phyloP scores from a whole-genome alignment of 495 filamentous ascomycete species.

The Xylaria longipes region DNA sequence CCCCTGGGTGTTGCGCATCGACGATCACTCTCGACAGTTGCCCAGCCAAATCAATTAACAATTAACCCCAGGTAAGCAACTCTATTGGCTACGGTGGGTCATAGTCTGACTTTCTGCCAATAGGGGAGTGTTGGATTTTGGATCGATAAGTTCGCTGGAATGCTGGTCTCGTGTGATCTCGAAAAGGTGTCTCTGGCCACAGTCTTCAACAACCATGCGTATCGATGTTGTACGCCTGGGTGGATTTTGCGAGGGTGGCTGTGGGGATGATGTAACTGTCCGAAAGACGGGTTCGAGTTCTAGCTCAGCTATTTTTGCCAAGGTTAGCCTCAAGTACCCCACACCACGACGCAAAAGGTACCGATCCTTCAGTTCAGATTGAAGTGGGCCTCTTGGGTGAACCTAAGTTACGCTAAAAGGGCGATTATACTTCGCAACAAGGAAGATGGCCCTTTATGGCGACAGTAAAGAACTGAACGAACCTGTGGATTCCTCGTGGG shows the following conservation, averaged over 20 bases:
- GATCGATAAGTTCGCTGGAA: neutral
- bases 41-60: neutral
- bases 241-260: neutral
- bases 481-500: neutral
- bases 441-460: neutral
- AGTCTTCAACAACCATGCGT: neutral
- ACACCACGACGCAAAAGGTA: too few species aligned
- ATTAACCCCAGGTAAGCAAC: neutral
- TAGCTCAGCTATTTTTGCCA: neutral
- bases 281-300: neutral
- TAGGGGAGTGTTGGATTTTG: neutral
- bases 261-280: neutral
- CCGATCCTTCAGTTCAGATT: too few species aligned
- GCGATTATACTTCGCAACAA: neutral
- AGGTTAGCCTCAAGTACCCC: neutral
- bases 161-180: neutral
- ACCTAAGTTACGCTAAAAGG: too few species aligned
- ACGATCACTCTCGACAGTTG: neutral
- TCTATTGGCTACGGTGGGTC: neutral
- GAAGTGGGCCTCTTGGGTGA: too few species aligned
- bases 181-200: neutral
- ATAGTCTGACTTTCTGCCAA: neutral
- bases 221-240: neutral
- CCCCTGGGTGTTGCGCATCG: neutral
- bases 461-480: neutral